Evolutionary conservation across 345 rosid species (phyloP).

Genomic region (Rhizophora apiculata): DNA sequence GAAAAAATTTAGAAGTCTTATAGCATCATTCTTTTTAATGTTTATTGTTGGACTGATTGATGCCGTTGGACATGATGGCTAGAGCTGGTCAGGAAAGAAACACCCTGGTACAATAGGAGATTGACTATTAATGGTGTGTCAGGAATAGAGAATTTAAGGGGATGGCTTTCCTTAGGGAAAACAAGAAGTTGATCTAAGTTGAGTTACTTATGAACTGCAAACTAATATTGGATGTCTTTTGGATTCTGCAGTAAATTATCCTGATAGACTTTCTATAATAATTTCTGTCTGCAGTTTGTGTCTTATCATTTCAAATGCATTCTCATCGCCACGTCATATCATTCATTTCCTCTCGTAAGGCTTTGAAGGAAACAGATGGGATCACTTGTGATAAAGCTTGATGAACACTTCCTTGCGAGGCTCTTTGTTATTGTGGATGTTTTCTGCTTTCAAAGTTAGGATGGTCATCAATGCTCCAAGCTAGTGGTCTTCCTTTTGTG

Average conservation of each 20-base stretch:
- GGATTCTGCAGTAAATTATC: not conserved
- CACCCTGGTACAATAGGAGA: not conserved
- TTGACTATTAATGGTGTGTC: too few species aligned
- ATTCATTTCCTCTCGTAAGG: not conserved
- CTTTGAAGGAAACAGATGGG: not conserved
- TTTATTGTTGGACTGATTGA: not conserved
- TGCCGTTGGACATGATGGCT: not conserved
- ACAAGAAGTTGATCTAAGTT: too few species aligned
- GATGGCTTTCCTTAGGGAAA: too few species aligned
- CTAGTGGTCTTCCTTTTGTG: not conserved
- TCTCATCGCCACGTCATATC: not conserved
- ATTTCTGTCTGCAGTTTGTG: too few species aligned
- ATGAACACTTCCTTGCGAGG: not conserved
- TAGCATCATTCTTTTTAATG: not conserved
- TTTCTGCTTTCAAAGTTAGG: not conserved
- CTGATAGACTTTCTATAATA: not conserved
- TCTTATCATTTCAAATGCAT: not conserved
- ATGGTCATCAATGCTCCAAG: not conserved
- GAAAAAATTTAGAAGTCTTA: too few species aligned
- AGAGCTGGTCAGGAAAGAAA: not conserved
- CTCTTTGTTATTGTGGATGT: not conserved
- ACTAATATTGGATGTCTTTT: not conserved
- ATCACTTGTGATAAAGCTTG: conserved; percentile 1
- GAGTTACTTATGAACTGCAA: too few species aligned
- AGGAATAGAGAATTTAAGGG: too few species aligned